Evolutionary conservation across 2,329 filamentous ascomycete species (phyloP).

Genomic region (Davidsoniella eucalypti): DNA sequence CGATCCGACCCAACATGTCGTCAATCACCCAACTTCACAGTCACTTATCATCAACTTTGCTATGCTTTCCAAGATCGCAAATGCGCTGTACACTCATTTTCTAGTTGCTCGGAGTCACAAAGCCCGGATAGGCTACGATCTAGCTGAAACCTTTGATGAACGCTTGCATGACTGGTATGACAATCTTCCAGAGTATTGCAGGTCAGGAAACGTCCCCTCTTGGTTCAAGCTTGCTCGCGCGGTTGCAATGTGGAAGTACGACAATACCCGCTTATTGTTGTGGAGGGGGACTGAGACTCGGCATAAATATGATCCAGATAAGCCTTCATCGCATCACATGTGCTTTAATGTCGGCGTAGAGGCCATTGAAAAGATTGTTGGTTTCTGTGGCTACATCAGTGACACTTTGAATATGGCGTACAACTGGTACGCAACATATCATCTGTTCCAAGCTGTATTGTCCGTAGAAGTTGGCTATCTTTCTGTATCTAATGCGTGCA

Average conservation of each 20-base stretch:
- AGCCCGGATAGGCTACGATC: conserved; percentile 21
- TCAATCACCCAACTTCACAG: conserved; percentile 23
- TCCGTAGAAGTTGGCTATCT: conserved; percentile 20
- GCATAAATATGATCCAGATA: conserved; percentile 19
- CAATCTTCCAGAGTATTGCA: conserved; percentile 21
- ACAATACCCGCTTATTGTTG: conserved; percentile 28
- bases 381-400: conserved; percentile 20
- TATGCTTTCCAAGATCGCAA: conserved; percentile 24
- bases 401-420: conserved; percentile 19
- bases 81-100: conserved; percentile 25
- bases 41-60: conserved; percentile 26
- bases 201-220: conserved; percentile 17
- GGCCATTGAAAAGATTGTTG: conserved; percentile 22
- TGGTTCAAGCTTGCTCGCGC: conserved; percentile 23
- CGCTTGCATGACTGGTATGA: conserved; percentile 21
- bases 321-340: conserved; percentile 18
- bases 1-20: conserved; percentile 16
- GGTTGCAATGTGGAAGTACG: conserved; percentile 26
- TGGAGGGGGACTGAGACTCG: conserved; percentile 22
- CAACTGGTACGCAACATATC: conserved; percentile 28
- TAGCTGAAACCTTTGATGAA: conserved; percentile 24
- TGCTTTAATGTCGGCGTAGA: conserved; percentile 24
- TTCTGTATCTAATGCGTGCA: neutral
- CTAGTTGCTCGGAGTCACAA: conserved; percentile 23
- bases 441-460: conserved; percentile 27